Evolutionary conservation across 2,329 filamentous ascomycete species (phyloP).

Genomic region (Paramyrothecium sp.): DNA sequence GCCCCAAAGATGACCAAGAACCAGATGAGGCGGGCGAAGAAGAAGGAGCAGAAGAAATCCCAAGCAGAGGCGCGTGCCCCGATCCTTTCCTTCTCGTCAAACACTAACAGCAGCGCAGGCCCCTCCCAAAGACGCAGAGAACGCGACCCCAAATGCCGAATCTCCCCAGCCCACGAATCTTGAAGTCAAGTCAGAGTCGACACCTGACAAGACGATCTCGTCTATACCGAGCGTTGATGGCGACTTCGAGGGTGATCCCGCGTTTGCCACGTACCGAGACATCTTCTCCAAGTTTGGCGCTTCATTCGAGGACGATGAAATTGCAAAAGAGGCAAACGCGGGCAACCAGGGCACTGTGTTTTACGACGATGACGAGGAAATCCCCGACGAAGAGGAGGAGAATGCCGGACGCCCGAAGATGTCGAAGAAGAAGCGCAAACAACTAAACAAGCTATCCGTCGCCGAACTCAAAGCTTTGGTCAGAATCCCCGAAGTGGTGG

Average conservation of each 20-base stretch:
- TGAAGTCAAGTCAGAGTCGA: slow-evolving; percentile 30
- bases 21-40: slow-evolving; percentile 87
- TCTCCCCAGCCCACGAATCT: neutral
- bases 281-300: slow-evolving; percentile 80
- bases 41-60: slow-evolving; percentile 84
- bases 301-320: slow-evolving; percentile 59
- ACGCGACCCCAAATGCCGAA: neutral
- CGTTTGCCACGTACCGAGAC: slow-evolving; percentile 80
- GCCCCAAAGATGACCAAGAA: slow-evolving; percentile 84
- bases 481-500: slow-evolving; percentile 86
- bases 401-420: slow-evolving; percentile 64
- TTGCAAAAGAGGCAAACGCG: slow-evolving; percentile 62
- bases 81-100: neutral
- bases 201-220: slow-evolving; percentile 38
- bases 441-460: slow-evolving; percentile 87
- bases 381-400: slow-evolving; percentile 81
- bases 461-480: slow-evolving; percentile 94
- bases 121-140: slow-evolving; percentile 18
- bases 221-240: slow-evolving; percentile 61
- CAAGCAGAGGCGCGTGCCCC: slow-evolving; percentile 46
- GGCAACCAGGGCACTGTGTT: slow-evolving; percentile 83
- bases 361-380: slow-evolving; percentile 80
- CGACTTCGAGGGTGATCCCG: slow-evolving; percentile 64
- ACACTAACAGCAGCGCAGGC: slow-evolving; percentile 14
- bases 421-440: slow-evolving; percentile 94